A percentile compares a stretch with the other conserved stretches of the same genome.
phyloP scores from a whole-genome alignment of 2,329 filamentous ascomycete species.

The Fusarium sp. region DNA sequence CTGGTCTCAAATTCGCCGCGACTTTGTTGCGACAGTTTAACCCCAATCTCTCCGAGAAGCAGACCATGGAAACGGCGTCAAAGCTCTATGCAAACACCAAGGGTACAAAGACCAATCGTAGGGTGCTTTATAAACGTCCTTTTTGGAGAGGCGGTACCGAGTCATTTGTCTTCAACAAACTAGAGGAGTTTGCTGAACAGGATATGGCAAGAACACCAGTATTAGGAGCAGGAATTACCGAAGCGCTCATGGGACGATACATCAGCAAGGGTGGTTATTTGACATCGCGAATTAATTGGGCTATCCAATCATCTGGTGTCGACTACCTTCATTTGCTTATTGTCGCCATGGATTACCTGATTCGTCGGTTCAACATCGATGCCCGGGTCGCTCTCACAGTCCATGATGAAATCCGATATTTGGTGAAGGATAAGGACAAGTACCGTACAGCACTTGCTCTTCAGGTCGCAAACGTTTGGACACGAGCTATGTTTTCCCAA shows the following conservation, averaged over 20 bases:
- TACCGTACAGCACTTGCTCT: conserved; percentile 93
- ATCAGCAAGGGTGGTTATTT: conserved; percentile 92
- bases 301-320: conserved; percentile 95
- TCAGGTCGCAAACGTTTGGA: conserved; percentile 96
- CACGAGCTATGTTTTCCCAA: conserved; percentile 94
- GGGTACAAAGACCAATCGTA: conserved; percentile 84
- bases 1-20: conserved; percentile 91
- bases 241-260: conserved; percentile 89
- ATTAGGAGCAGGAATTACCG: conserved; percentile 92
- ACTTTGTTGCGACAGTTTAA: conserved; percentile 95
- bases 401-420: conserved; percentile 96
- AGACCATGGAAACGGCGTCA: conserved; percentile 80
- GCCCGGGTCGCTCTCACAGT: conserved; percentile 93
- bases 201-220: conserved; percentile 91
- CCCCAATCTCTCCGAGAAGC: conserved; percentile 78
- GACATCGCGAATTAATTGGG: conserved; percentile 98
- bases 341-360: conserved; percentile 93
- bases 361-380: conserved; percentile 83
- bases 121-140: conserved; percentile 73
- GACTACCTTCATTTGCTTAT: conserved; percentile 97
- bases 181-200: conserved; percentile 98
- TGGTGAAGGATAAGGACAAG: conserved; percentile 85
- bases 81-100: conserved; percentile 91
- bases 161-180: conserved; percentile 96
- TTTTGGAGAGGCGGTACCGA: conserved; percentile 98